Base-by-base conservation (phyloP, 140 eudicot species). In the Cichorium intybus region DNA sequence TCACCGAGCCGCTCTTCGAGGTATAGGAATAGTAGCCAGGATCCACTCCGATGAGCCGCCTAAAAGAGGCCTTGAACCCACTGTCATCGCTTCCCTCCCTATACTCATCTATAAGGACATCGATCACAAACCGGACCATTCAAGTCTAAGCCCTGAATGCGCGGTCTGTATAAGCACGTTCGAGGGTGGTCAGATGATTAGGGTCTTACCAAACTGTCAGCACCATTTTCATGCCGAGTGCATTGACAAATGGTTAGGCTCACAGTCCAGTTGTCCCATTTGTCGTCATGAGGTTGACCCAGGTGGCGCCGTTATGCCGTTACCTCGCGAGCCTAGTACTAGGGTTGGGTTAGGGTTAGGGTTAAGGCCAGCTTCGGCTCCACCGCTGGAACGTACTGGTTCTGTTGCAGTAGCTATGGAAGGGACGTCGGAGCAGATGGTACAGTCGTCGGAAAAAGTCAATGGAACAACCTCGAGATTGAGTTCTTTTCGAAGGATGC, bases 181-280 rank as follows among this genome's bases (percentile, higher is more conserved):
- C 0, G 86, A 82, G 48, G 90, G 82, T 10, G 83, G 82, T 28
- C 94, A 90, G 16, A 35, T 70, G 68, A 82, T 74, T 11, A 70
- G 95, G 54, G 61, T 60, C 20, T 74, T 90, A 52, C 97, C 95
- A 0, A 84, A 78, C 29, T 87, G 95, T 57, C 78, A 82, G 50
- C 97, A 90, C 58, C 70, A 33, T 47, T 90, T 90, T 46, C 97
- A 90, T 67, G 85, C 69, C 0, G 88, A 78, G 45, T 90, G 97
- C 65, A 76, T 90, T 52, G 97, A 87, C 60, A 82, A 60, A 49
- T 90, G 97, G 97, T 74, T 90, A 28, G 55, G 74, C 18, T 64
- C 86, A 10, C 82, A 77, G 2, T 76, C 97, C 4, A 90, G 84
- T 1, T 90, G 97, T 43, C 97, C 97, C 2, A 63, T 82, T 24